Base-by-base conservation (phyloP, 2,329 filamentous ascomycete species). In the Chaetomiaceae sp. region DNA sequence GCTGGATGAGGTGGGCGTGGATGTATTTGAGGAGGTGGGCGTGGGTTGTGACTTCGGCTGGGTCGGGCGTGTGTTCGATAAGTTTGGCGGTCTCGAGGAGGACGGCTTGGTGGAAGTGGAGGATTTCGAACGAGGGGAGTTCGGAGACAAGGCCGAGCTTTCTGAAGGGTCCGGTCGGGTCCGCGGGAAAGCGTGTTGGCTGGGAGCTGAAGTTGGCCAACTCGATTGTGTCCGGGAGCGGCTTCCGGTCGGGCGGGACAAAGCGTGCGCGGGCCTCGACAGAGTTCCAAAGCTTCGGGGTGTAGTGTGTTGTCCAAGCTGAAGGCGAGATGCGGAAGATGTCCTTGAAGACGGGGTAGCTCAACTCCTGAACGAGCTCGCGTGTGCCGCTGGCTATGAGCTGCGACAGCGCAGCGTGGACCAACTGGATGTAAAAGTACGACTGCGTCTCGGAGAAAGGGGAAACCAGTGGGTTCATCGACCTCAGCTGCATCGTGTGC, bases 401-500 rank as follows among this genome's bases (percentile, higher is more conserved):
- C 23, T 47, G 37, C 7, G 48, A 44, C 15, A 60, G 47, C 4
- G 55, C 55, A 4, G 54, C 52, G 25, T 59, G 57, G 4, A 59
- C 58, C 14, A 60, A 45, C 23, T 58, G 58, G n/a, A 60, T 11
- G 51, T 52, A 57, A 22, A 61, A 59, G 47, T 59, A 60, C 4
- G 46, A 15, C 20, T 60, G 56, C 1, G 59, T 60, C 15, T 53
- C 40, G 0, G 59, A 61, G 36, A 50, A 60, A 3, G 42, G 33
- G 2, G 46, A 20, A 9, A 51, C 14, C 17, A n/a, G 27, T 2
- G 48, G 51, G 7, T 51, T 17, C 23, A 9, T 22, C 3, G 47
- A 37, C 15, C 59, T 47, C 12, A 60, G 39, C 5, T 54, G 57
- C 4, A 51, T 56, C 19, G 49, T 55, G 4, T 55, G 44, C 20